Evolutionary conservation across 306 rosid species (phyloP).

Genomic region (Rubus parviflorus): DNA sequence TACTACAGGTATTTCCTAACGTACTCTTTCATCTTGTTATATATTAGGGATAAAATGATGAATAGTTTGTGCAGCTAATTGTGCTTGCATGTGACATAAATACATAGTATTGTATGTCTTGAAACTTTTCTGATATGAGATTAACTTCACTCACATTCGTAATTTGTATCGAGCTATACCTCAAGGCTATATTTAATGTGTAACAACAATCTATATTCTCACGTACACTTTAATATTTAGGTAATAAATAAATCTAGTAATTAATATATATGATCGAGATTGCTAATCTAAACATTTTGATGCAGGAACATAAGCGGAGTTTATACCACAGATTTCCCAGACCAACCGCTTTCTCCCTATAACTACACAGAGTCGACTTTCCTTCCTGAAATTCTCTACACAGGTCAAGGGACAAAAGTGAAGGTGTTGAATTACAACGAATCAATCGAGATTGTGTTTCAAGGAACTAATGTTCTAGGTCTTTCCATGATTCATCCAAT

Average conservation of each 20-base stretch:
- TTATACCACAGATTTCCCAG: conserved; percentile 4
- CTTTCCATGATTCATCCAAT: conserved; percentile 9
- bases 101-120: no score
- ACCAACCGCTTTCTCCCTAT: neutral
- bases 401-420: conserved; percentile 5
- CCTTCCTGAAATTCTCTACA: neutral
- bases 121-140: no score
- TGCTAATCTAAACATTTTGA: neutral
- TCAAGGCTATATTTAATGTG: no score
- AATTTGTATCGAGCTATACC: no score
- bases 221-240: no score
- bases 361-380: conserved; percentile 6
- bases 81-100: no score
- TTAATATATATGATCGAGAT: neutral
- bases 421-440: conserved; percentile 20
- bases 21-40: neutral
- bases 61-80: no score
- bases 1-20: neutral
- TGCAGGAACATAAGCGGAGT: conserved; percentile 17
- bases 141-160: no score
- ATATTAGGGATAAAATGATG: no score
- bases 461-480: conserved; percentile 8
- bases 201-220: no score
- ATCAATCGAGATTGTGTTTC: conserved; percentile 16
- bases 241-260: no score